Conservation (phyloP, 257 asterid species). For the Plectranthus barbatus region DNA sequence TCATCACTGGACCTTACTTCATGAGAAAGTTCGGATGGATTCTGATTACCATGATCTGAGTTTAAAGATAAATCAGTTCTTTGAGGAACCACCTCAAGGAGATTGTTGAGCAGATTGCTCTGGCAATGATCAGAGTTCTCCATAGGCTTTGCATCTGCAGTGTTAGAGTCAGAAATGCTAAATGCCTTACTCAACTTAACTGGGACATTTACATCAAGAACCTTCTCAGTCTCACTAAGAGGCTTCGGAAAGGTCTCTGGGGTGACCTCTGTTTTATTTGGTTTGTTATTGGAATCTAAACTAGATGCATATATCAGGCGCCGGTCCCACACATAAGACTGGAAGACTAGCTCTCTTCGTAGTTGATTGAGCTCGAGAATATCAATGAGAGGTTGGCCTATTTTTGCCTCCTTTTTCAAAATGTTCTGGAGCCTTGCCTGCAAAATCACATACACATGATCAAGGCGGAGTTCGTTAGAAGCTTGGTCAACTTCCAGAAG, state of each 20-base stretch:
- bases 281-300: slow-evolving; percentile 29
- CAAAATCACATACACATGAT: slow-evolving; percentile 12
- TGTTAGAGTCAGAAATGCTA: slow-evolving; percentile 10
- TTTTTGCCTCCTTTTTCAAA: slow-evolving; percentile 39
- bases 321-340: slow-evolving; percentile 86
- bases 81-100: slow-evolving; percentile 21
- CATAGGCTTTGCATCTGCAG: slow-evolving; percentile 27
- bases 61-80: slow-evolving; percentile 17
- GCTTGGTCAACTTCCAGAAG: too few species aligned
- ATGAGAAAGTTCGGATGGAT: slow-evolving; percentile 5
- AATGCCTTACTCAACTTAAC: neutral
- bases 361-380: slow-evolving; percentile 77
- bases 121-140: neutral
- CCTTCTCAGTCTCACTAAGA: slow-evolving; percentile 25
- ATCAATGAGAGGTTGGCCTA: slow-evolving; percentile 59
- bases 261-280: slow-evolving; percentile 21
- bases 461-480: too few species aligned
- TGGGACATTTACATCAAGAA: slow-evolving; percentile 22
- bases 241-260: slow-evolving; percentile 34
- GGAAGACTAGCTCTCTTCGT: slow-evolving; percentile 66
- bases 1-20: slow-evolving; percentile 17
- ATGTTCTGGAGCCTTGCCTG: slow-evolving; percentile 67
- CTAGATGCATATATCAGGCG: slow-evolving; percentile 58
- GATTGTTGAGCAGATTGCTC: too few species aligned
- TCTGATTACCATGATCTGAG: slow-evolving; percentile 21